A percentile compares a stretch with the other conserved stretches of the same genome.
These are phyloP conservation scores for Pavlovales sp. DNA, from an alignment of 208 protist species.

Conservation along the genomic window DNA sequence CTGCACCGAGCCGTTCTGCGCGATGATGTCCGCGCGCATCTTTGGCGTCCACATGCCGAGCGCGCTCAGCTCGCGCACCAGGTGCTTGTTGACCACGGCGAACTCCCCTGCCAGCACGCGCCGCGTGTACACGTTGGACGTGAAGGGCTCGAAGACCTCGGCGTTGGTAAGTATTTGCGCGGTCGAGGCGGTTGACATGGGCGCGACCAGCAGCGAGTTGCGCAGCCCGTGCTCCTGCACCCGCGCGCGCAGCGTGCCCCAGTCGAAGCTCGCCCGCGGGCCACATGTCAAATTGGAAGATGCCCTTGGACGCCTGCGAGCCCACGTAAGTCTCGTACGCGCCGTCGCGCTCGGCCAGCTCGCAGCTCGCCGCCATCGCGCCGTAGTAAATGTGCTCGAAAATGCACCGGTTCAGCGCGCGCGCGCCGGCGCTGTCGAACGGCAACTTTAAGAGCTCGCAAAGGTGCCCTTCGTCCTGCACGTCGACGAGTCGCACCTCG, in stretches of 20 bases:
- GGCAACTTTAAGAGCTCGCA: too few relatives aligned
- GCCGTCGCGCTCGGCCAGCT: slow-evolving; percentile 84
- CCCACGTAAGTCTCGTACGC: slow-evolving; percentile 87
- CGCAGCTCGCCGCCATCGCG: slow-evolving; percentile 75
- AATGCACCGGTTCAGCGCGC: slow-evolving; percentile 91
- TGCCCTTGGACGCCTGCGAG: slow-evolving; percentile 85
- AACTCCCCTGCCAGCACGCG: slow-evolving; percentile 97
- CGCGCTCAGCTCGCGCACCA: slow-evolving; percentile 43
- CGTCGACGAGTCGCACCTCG: too few relatives aligned
- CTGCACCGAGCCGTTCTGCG: slow-evolving; percentile 82
- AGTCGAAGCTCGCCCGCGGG: slow-evolving; percentile 85
- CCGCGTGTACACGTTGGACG: slow-evolving; percentile 97
- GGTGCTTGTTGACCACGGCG: slow-evolving; percentile 88
- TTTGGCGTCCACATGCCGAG: slow-evolving; percentile 33
- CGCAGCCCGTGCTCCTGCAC: slow-evolving; percentile 85
- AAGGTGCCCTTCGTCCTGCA: too few relatives aligned
- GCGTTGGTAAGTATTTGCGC: slow-evolving; percentile 97
- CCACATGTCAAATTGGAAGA: slow-evolving; percentile 99
- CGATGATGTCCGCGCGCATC: slow-evolving; percentile 92
- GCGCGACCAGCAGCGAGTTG: slow-evolving; percentile 96
- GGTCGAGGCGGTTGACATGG: slow-evolving; percentile 99
- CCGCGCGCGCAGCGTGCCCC: slow-evolving; percentile 78
- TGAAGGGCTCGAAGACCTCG: slow-evolving; percentile 99
- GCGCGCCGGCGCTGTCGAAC: slow-evolving; percentile 84
- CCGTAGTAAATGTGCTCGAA: slow-evolving; percentile 99